These are phyloP conservation scores for Ascochyta viciae-villosae DNA, from an alignment of 2,329 filamentous ascomycete genomes.

Conservation along the genomic window DNA sequence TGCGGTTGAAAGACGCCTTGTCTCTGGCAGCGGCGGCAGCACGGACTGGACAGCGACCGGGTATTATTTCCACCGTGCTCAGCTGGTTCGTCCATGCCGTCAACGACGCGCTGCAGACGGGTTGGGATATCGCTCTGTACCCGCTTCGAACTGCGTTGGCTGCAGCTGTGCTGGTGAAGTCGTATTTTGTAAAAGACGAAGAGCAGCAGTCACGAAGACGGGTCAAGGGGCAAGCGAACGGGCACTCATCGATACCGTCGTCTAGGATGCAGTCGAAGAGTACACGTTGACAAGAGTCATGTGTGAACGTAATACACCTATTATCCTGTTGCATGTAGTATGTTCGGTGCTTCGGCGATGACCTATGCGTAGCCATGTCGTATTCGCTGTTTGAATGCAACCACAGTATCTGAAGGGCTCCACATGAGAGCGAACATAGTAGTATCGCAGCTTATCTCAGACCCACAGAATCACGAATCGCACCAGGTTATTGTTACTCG, in stretches of 20 bases:
- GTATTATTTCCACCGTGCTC: constrained; percentile 37
- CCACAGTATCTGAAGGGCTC: neutral
- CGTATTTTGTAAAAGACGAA: constrained; percentile 32
- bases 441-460: constrained; percentile 6
- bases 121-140: constrained; percentile 40
- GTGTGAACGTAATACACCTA: constrained; percentile 19
- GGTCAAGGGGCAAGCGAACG: constrained; percentile 31
- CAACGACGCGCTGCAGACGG: constrained; percentile 30
- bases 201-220: constrained; percentile 34
- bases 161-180: constrained; percentile 22
- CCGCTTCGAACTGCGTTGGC: constrained; percentile 36
- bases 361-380: too few relatives aligned
- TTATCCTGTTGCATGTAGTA: neutral
- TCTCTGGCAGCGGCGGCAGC: constrained; percentile 77
- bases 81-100: constrained; percentile 37
- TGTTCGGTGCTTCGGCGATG: too few relatives aligned
- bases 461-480: constrained; percentile 1
- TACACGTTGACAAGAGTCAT: constrained; percentile 24
- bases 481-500: neutral
- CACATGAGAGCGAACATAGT: neutral
- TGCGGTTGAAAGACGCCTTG: constrained; percentile 76
- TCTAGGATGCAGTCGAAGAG: constrained; percentile 41
- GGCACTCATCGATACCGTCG: constrained; percentile 31
- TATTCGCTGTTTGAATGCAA: neutral
- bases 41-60: constrained; percentile 45